Conservation (phyloP, 768 basidiomycete genomes). For the Suillus subaureus region DNA sequence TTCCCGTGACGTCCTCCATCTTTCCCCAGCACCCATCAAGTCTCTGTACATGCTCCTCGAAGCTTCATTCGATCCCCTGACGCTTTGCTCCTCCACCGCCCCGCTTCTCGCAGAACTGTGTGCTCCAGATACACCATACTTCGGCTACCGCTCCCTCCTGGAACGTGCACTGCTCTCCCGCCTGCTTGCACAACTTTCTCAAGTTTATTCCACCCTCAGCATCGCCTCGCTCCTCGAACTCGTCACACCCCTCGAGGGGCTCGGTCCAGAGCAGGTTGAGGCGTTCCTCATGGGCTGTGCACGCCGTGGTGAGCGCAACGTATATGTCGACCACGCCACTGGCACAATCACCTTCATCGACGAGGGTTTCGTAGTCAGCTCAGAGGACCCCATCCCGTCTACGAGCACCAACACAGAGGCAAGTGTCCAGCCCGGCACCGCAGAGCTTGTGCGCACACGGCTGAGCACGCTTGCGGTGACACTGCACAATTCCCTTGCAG, state of each 20-base stretch:
- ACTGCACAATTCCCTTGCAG: constrained; percentile 69
- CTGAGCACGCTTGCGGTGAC: constrained; percentile 74
- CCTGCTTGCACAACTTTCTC: constrained; percentile 86
- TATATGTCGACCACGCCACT: constrained; percentile 86
- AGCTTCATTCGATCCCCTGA: constrained; percentile 90
- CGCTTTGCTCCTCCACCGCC: constrained; percentile 75
- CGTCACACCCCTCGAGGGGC: constrained; percentile 68
- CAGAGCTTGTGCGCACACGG: constrained; percentile 75
- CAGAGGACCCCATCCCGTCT: constrained; percentile 34
- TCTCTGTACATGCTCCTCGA: constrained; percentile 87
- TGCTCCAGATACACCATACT: constrained; percentile 49
- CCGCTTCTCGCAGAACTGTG: constrained; percentile 72
- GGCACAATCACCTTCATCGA: constrained; percentile 86
- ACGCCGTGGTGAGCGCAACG: constrained; percentile 79
- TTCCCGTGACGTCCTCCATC: constrained; percentile 79
- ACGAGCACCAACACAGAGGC: constrained; percentile 35
- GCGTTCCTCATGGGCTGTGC: constrained; percentile 94
- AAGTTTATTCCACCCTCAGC: constrained; percentile 88
- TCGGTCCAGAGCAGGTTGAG: constrained; percentile 75
- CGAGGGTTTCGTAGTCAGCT: constrained; percentile 58
- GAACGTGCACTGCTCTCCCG: constrained; percentile 91
- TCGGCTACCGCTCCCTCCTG: constrained; percentile 86
- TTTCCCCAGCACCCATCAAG: constrained; percentile 73
- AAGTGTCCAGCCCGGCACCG: constrained; percentile 69
- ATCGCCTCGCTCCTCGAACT: constrained; percentile 77